phyloP scores from a whole-genome alignment of 2,329 filamentous ascomycete genomes.

The Fusarium sp. region DNA sequence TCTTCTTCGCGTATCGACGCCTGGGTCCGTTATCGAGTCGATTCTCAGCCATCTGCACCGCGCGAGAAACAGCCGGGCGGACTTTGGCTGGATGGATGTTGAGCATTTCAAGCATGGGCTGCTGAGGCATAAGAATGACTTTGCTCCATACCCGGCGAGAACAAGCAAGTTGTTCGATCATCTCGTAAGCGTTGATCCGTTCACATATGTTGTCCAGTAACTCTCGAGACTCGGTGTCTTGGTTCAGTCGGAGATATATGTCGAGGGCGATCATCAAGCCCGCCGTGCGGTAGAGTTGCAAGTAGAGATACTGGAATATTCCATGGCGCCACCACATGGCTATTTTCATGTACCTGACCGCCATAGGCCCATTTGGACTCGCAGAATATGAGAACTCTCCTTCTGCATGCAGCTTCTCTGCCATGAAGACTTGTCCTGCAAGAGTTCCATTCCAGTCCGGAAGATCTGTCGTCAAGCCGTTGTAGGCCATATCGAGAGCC shows the following conservation, averaged over 20 bases:
- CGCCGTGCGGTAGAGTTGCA: conserved; percentile 27
- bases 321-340: conserved; percentile 37
- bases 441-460: conserved; percentile 12
- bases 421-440: conserved; percentile 5
- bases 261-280: conserved; percentile 25
- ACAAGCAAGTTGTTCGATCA: conserved; percentile 11
- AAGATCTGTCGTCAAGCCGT: not conserved
- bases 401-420: not conserved
- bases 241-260: not conserved
- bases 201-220: not conserved
- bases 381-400: conserved; percentile 9
- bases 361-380: conserved; percentile 21
- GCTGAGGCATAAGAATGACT: not conserved
- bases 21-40: not conserved
- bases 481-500: conserved; percentile 22
- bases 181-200: not conserved
- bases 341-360: conserved; percentile 6
- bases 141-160: conserved; percentile 6
- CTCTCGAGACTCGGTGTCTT: not conserved
- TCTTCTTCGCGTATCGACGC: not conserved
- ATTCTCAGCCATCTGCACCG: not conserved
- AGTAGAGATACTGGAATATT: conserved; percentile 26
- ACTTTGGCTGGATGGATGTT: conserved; percentile 13
- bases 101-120: not conserved
- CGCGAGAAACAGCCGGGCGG: conserved; percentile 1